Percentiles rank a stretch among this genome's conserved stretches.
Conservation (phyloP, 129 eudicot genomes). For the Smallanthus sonchifolius region DNA sequence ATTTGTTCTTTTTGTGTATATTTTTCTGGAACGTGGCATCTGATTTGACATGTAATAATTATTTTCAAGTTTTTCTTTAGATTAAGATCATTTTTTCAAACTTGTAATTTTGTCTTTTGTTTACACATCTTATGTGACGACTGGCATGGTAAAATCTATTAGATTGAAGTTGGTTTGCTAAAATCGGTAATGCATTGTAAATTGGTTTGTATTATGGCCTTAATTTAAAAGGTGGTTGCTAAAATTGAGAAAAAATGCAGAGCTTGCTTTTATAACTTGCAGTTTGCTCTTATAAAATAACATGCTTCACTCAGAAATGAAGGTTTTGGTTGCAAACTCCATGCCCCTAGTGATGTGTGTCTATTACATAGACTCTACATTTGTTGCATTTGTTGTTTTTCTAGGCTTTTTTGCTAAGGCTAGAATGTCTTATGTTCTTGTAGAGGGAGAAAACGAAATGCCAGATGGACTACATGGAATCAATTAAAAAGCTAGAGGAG, state of each 20-base stretch:
- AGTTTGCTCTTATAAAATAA: not conserved
- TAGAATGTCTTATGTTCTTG: conserved; percentile 15
- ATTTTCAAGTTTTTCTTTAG: not conserved
- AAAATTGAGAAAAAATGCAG: not conserved
- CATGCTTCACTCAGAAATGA: not conserved
- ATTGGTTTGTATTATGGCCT: not conserved
- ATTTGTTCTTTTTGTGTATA: not conserved
- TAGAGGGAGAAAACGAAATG: conserved; percentile 94
- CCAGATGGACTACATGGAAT: conserved; percentile 98
- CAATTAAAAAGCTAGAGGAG: conserved; percentile 95
- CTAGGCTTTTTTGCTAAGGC: conserved; percentile 3
- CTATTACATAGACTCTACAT: too few species aligned
- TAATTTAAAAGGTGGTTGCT: not conserved
- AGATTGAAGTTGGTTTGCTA: not conserved
- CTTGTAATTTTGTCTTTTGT: not conserved
- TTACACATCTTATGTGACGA: not conserved
- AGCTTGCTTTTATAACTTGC: not conserved
- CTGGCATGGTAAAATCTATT: not conserved
- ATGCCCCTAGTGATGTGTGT: too few species aligned
- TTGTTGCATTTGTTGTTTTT: not conserved
- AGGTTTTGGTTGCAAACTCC: too few species aligned
- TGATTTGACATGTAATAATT: not conserved
- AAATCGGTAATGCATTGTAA: not conserved
- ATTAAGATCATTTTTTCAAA: not conserved
- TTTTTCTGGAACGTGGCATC: not conserved